Evolutionary conservation across 2,329 filamentous ascomycete genomes (phyloP), one percentile per base, ranked within the genome.

Genomic region (Aspergillus ustus): DNA sequence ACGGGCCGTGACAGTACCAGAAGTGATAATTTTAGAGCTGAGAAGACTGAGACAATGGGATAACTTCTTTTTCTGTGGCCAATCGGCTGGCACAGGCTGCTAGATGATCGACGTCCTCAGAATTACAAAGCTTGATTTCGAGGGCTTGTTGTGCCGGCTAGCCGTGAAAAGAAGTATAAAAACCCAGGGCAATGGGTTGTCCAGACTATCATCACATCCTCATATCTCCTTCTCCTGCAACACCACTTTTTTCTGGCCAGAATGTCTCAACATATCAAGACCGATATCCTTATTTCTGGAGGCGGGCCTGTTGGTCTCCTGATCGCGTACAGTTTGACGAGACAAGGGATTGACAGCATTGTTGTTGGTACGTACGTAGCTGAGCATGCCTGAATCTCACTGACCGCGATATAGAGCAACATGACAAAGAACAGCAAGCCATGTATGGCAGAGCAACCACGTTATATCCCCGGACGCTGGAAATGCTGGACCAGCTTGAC

Each of bases 401-500:
- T 52, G 4, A 11, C 43, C 13, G 25, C 29, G 1, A 13, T 20
- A 13, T 13, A 61, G 79, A 81, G 61, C 78, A 80, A 62, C 70
- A 78, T 62, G 71, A 73, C 2, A 75, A 71, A 15, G 76, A 77
- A 52, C 63, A 69, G 52, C 62, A 62, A 37, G 65, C 66, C 51
- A 60, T 64, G 78, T 49, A 80, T 9, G 92, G 94, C 77, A 17
- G 50, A n/a, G 66, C 71, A 17, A 70, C 83, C 2, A 73, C 78
- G 2, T 64, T 84, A 3, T 82, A 83, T 43, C 72, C 80, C 8
- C 77, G 82, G 9, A 81, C 78, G 1, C 66, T 81, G 4, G 82
- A 84, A 68, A 74, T 82, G 43, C 73, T 83, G 37, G 76, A 77
- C 55, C 81, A 82, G 48, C 75, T 83, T 61, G 69, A 71, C 4